A percentile compares a stretch with the other conserved stretches of the same genome.
Evolutionary conservation across 2,329 filamentous ascomycete species (phyloP).

Genomic region (Calonectria hawksworthii): DNA sequence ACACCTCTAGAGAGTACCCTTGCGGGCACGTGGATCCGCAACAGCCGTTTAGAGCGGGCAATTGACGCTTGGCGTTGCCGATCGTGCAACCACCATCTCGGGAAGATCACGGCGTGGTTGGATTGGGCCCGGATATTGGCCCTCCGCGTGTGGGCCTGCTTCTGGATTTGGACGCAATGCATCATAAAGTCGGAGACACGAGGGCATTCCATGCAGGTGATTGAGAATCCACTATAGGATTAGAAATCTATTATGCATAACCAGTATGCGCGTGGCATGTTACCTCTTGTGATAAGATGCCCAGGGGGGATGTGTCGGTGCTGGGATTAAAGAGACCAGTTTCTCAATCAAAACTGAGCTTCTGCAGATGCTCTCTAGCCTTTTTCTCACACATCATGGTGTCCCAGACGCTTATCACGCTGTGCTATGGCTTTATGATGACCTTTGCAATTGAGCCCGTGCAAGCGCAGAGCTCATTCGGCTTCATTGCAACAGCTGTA

Average conservation of each 20-base stretch:
- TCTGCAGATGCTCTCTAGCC: neutral
- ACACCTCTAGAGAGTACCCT: neutral
- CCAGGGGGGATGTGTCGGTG: neutral
- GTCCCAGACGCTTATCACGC: neutral
- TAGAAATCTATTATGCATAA: neutral
- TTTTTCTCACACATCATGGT: neutral
- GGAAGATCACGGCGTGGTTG: constrained; percentile 3
- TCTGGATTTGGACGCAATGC: neutral
- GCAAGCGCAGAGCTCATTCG: neutral
- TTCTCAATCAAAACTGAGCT: neutral
- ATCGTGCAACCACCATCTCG: neutral
- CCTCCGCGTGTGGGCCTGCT: neutral
- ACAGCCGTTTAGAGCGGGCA: neutral
- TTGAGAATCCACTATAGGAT: neutral
- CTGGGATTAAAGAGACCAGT: neutral
- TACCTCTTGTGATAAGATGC: neutral
- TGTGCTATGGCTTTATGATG: neutral
- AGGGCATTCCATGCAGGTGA: neutral
- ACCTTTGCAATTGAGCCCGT: neutral
- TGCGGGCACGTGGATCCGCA: neutral
- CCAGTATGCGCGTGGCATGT: neutral
- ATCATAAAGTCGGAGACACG: neutral
- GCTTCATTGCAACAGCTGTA: neutral
- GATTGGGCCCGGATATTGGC: neutral
- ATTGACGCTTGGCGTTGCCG: neutral